These are phyloP conservation scores for Trichopus zeylanicus DNA, from an alignment of 116 monocot species.

Conservation along the genomic window DNA sequence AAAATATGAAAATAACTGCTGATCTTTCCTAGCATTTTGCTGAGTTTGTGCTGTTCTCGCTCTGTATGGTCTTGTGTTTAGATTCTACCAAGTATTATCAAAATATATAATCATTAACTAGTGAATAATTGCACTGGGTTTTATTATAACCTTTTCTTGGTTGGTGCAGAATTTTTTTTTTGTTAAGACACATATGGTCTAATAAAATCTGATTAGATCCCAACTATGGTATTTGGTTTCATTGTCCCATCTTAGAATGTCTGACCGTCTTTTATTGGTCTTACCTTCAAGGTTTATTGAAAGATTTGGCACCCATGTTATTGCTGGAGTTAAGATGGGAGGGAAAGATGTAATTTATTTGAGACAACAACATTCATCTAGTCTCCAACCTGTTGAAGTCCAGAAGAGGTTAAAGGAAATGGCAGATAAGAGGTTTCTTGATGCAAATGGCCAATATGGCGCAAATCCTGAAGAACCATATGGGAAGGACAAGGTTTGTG, in stretches of 20 bases:
- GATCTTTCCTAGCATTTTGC: too few species aligned
- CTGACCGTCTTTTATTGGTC: background rate
- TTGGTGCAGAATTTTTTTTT: too few species aligned
- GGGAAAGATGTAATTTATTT: conserved; percentile 91
- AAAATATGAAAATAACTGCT: too few species aligned
- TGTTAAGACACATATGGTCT: too few species aligned
- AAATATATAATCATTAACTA: too few species aligned
- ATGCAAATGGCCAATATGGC: conserved; percentile 29
- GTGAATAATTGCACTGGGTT: too few species aligned
- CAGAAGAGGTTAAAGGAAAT: conserved; percentile 70
- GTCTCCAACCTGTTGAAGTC: conserved; percentile 57
- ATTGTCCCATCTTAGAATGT: background rate
- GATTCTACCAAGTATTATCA: too few species aligned
- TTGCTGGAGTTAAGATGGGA: conserved; percentile 76
- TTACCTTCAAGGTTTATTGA: conserved; percentile 58
- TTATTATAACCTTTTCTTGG: too few species aligned
- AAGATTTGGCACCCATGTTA: conserved; percentile 80
- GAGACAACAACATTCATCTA: conserved; percentile 69
- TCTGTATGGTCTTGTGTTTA: too few species aligned
- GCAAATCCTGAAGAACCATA: conserved; percentile 27
- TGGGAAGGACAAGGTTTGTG: conserved; percentile 54
- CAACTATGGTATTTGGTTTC: background rate
- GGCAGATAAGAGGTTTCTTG: conserved; percentile 69
- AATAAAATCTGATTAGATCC: background rate
- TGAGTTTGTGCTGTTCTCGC: too few species aligned